Evolutionary conservation across 352 stramenopile genomes (phyloP), one percentile per base, ranked within the genome.

Genomic region (Globisporangium cederbergense): DNA sequence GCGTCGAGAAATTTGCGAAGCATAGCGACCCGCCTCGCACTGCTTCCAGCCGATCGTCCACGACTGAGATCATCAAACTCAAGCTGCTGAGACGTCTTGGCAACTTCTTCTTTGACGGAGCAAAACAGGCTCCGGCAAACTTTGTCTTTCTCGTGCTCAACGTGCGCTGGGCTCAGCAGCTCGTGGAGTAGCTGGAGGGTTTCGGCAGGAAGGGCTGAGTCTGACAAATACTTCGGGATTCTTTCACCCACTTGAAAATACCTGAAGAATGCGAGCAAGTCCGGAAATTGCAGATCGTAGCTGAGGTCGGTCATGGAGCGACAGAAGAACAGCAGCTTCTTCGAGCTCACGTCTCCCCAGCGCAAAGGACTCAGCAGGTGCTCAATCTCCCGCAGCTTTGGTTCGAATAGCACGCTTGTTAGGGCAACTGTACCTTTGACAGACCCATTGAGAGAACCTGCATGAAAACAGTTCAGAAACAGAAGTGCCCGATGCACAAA

Each of bases 101-200:
- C 63, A 14, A 74, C 45, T 56, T 88, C 82, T 11, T 77, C 67
- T 45, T 80, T 70, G 13, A 88, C 50, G 9, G 79, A 91, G 51
- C 82, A 91, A n/a, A 86, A 68, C 2, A 91, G 57, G 40, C 79
- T 88, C 22, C 62, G 64, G 51, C 82, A 91, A 2, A 53, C 47
- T 20, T 63, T 68, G 40, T 84, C 79, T 42, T 76, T 75, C n/a
- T 70, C 60, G 46, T 89, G 79, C 52, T 85, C 75, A 3, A 8
- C 14, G 49, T 89, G 79, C 6, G 64, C 58, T 36, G 70, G 69
- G 28, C 67, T 68, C 4, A 83, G 9, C 53, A 86, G 77, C 14
- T 75, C 72, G 5, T 52, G 58, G 0, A 78, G 13, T 20, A 43
- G 53, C 16, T 80, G 51, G n/a, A 88, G 51, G 58, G 55, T 75